A percentile compares a stretch with the other conserved stretches of the same genome.
phyloP scores from a whole-genome alignment of 1,284 basidiomycete species.

The Vanrija sp. region DNA sequence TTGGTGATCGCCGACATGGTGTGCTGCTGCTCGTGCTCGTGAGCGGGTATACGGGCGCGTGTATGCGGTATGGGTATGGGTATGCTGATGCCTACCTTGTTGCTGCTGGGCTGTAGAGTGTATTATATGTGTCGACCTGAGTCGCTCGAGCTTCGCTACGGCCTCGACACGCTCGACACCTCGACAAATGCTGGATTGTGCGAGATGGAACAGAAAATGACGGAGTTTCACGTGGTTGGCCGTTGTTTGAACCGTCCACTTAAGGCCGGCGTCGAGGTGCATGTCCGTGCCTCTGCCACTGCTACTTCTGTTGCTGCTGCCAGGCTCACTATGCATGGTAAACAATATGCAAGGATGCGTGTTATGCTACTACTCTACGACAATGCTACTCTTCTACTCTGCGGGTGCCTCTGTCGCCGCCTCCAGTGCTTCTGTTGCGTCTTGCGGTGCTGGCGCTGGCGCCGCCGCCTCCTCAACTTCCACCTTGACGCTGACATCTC shows the following conservation, averaged over 20 bases:
- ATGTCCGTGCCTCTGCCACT: background rate
- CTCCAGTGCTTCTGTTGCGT: too few species aligned
- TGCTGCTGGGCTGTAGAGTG: background rate
- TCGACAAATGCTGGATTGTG: background rate
- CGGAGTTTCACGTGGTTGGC: background rate
- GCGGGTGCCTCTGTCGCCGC: too few species aligned
- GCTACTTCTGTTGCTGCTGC: background rate
- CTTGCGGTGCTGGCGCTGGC: too few species aligned
- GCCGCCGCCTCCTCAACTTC: too few species aligned
- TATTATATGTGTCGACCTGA: background rate
- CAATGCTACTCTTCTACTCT: too few species aligned
- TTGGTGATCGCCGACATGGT: conserved; percentile 14
- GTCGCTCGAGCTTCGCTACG: too few species aligned
- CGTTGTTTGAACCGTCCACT: background rate
- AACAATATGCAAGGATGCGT: background rate
- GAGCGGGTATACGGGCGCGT: background rate
- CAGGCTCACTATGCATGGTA: background rate
- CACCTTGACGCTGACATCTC: too few species aligned
- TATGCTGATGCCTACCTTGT: background rate
- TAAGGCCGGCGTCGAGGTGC: background rate
- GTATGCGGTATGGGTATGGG: background rate
- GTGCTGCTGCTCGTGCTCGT: background rate
- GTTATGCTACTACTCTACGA: too few species aligned
- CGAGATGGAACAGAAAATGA: background rate
- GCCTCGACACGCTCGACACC: background rate